Evolutionary conservation across 2,329 filamentous ascomycete species (phyloP).

Genomic region (Diplodia scrobiculata): DNA sequence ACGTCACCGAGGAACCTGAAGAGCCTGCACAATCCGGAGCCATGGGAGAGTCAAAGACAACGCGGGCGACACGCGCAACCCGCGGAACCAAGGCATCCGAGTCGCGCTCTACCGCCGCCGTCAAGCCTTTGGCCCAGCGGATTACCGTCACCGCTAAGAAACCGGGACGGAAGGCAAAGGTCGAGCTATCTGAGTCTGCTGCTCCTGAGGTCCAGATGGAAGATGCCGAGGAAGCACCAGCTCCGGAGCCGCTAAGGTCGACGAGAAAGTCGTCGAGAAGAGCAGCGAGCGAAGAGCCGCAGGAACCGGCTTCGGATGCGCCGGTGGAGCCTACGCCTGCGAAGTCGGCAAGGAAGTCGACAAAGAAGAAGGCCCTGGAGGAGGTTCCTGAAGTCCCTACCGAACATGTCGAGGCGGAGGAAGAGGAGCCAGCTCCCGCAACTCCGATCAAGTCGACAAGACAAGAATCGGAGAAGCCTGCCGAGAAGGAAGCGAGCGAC

Average conservation of each 20-base stretch:
- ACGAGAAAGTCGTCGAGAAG: slow-evolving; percentile 10
- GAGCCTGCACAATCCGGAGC: not conserved
- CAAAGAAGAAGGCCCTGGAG: not conserved
- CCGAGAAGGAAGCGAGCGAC: not conserved
- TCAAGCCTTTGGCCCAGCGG: slow-evolving; percentile 28
- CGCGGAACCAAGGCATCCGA: slow-evolving; percentile 21
- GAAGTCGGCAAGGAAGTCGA: not conserved
- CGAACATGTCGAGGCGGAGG: not conserved
- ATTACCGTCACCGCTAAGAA: slow-evolving; percentile 23
- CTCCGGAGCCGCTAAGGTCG: not conserved
- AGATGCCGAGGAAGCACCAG: not conserved
- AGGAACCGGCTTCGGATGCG: not conserved
- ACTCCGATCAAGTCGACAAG: not conserved
- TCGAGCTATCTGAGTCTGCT: not conserved
- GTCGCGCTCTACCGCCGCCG: slow-evolving; percentile 1
- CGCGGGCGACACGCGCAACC: slow-evolving; percentile 22
- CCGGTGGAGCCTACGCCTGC: slow-evolving; percentile 8
- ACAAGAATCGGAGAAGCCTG: not conserved
- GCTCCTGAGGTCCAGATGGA: slow-evolving; percentile 16
- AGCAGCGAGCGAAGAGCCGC: slow-evolving; percentile 13
- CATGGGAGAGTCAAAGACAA: slow-evolving; percentile 10
- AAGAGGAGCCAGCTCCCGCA: not conserved
- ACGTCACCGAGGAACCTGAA: not conserved
- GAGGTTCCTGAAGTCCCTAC: slow-evolving; percentile 1
- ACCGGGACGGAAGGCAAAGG: slow-evolving; percentile 4